Evolutionary conservation across 345 rosid species (phyloP), one percentile per base, ranked within the genome.

Genomic region (Luvunga scandens): DNA sequence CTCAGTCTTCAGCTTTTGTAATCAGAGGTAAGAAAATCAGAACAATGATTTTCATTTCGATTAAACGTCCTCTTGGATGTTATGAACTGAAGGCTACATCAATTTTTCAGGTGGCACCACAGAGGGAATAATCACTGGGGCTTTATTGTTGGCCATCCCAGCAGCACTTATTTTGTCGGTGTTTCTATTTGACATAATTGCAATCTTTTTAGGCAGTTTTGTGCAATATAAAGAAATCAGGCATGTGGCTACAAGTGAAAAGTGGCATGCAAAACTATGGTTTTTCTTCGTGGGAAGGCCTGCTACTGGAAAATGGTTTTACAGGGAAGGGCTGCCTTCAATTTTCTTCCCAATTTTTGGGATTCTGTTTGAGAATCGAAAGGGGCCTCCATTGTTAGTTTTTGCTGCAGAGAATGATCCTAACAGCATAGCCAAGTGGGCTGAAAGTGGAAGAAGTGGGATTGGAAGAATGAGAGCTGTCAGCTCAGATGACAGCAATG

Each of bases 1-100:
- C 88, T 63, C 91, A 88, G 85, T 78, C 91, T 69, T 84, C 91
- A 31, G 87, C 86, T 68, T 88, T 86, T 71, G 84, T 85, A 31
- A 77, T 88, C 69, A 83, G 83, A 86, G 91, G 89, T 88, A 73
- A 77, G 84, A 55, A 63, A 67, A 70, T 24, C n/a, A 50, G 31
- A 33, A 4, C 27, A 28, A 24, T 45, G 22, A 19, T 60, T 45
- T 61, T 60, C 28, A 50, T 63, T 70, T 76, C 12, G 19, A 55
- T 65, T 63, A 21, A 27, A 36, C 22, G 1, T 59, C 22, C 62
- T 33, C 31, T 18, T 69, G 6, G 33, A 67, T 68, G 64, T 39
- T 72, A 25, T 74, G 78, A 80, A 73, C 81, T 36, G 50, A 80
- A 56, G 22, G 66, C 45, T 70, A 33, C 27, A 61, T 42, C 34